Conservation (phyloP, 371 early-diverging fungal species). For the Smittium mucronatum region DNA sequence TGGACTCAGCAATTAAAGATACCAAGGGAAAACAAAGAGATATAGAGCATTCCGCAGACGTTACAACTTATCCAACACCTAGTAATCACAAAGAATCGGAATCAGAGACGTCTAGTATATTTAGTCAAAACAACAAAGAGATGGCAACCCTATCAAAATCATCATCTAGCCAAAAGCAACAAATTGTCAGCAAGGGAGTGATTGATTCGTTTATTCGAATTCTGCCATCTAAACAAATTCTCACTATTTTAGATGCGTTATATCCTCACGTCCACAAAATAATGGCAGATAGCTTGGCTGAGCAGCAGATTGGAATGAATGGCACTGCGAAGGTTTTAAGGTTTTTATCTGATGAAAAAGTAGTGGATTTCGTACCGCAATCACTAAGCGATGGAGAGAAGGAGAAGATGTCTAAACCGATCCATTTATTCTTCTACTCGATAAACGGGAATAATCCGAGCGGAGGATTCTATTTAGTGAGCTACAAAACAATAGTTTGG, state of each 20-base stretch:
- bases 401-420: neutral
- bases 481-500: neutral
- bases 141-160: neutral
- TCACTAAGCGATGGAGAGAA: neutral
- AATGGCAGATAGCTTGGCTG: neutral
- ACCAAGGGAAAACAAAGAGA: no score
- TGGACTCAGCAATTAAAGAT: no score
- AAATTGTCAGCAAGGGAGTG: neutral
- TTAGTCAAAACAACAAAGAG: no score
- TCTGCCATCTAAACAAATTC: neutral
- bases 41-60: no score
- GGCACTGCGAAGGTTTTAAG: neutral
- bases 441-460: neutral
- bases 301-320: neutral
- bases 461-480: neutral
- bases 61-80: no score
- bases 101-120: no score
- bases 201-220: neutral
- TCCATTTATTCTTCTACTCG: neutral
- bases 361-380: neutral
- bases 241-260: neutral
- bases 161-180: neutral
- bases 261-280: neutral
- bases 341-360: neutral
- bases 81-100: no score